phyloP scores from a whole-genome alignment of 176 grass and related monocot genomes.

The Elaeis guineensis region DNA sequence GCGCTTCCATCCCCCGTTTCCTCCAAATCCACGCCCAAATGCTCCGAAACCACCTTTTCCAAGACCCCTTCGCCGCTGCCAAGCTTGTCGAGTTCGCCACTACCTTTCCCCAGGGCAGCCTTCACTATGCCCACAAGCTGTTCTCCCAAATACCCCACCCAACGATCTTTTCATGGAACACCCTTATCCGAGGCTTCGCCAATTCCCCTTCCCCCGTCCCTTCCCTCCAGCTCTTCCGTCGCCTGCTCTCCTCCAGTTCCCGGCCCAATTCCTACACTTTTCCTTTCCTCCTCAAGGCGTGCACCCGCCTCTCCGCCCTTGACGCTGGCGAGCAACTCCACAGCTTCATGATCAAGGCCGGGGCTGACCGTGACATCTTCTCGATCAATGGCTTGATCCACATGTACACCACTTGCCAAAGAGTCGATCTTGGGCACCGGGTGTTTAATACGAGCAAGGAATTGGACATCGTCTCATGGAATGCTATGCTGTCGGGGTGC shows the following conservation, averaged over 20 bases:
- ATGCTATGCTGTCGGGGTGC: slow-evolving; percentile 4
- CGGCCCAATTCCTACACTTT: slow-evolving; percentile 10
- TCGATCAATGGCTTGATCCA: slow-evolving; percentile 8
- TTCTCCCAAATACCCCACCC: slow-evolving; percentile 5
- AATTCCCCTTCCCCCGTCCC: not conserved
- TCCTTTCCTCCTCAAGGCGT: slow-evolving; percentile 14
- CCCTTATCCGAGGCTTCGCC: slow-evolving; percentile 5
- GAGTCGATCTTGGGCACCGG: not conserved
- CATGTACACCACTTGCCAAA: slow-evolving; percentile 14
- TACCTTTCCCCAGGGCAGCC: not conserved
- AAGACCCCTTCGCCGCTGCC: not conserved
- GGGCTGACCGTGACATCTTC: not conserved
- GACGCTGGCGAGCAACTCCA: not conserved
- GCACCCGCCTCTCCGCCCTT: not conserved
- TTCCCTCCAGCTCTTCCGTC: not conserved
- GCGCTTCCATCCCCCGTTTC: slow-evolving; percentile 1
- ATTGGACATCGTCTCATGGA: slow-evolving; percentile 10
- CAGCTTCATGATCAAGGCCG: slow-evolving; percentile 7
- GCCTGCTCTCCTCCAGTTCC: not conserved
- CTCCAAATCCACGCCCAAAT: slow-evolving; percentile 21
- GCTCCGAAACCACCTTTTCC: slow-evolving; percentile 2
- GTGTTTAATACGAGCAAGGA: not conserved
- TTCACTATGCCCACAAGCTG: slow-evolving; percentile 5
- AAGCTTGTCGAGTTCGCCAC: not conserved
- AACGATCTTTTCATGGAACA: slow-evolving; percentile 2